A percentile compares a stretch with the other conserved stretches of the same genome.
Conservation (phyloP, 2,329 filamentous ascomycete genomes). For the Emmonsiellopsis sp. region DNA sequence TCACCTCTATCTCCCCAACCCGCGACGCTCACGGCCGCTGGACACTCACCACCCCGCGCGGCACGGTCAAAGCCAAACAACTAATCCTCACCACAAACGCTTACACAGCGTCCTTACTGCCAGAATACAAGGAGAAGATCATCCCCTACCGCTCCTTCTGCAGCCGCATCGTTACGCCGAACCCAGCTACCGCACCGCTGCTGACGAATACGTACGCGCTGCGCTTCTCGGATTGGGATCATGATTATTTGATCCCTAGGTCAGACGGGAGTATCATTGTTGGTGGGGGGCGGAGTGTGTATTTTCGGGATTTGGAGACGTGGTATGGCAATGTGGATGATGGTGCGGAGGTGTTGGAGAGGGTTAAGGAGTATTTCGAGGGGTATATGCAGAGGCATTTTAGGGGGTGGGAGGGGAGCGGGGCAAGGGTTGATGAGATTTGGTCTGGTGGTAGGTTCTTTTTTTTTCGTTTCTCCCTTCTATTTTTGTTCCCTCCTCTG, state of each 20-base stretch:
- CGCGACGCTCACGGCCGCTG: not conserved
- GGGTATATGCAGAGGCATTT: not conserved
- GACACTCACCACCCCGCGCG: not conserved
- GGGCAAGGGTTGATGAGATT: not conserved
- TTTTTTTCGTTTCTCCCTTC: not conserved
- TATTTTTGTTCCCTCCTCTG: not conserved
- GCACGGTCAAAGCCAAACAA: not conserved
- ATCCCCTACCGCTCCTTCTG: not conserved
- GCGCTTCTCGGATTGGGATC: not conserved
- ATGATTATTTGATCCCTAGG: not conserved
- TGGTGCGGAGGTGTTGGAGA: not conserved
- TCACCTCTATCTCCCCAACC: not conserved
- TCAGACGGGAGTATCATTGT: not conserved
- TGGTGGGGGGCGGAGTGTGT: not conserved
- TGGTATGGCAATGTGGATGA: not conserved
- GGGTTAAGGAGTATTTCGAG: not conserved
- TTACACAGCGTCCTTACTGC: not conserved
- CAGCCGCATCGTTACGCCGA: not conserved
- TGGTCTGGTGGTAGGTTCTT: not conserved
- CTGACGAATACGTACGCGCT: not conserved
- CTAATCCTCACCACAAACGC: not conserved
- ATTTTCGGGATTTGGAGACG: not conserved
- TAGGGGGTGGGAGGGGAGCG: not conserved
- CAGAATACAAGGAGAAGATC: not conserved
- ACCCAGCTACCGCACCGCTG: not conserved